Evolutionary conservation across 345 rosid genomes (phyloP).

Genomic region (Eucalyptus marginata): DNA sequence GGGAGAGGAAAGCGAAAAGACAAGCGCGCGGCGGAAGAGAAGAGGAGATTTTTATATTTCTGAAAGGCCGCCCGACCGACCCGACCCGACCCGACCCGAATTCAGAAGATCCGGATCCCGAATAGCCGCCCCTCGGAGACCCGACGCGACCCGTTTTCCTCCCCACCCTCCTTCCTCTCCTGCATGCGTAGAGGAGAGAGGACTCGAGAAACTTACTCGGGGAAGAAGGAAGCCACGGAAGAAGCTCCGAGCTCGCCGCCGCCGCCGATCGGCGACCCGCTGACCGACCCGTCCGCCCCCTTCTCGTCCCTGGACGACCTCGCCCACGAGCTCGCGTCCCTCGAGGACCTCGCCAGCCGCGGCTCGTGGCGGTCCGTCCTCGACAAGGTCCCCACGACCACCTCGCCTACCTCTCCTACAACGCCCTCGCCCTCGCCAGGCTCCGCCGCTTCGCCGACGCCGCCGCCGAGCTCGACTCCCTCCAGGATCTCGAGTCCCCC

Average conservation of each 20-base stretch:
- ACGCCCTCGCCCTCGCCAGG: constrained; percentile 62
- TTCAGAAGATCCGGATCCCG: not conserved
- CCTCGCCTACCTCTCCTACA: constrained; percentile 74
- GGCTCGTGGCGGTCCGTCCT: constrained; percentile 85
- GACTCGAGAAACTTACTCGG: fast-evolving
- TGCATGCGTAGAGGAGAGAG: fast-evolving
- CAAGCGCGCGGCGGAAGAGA: not conserved
- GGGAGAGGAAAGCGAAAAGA: not conserved
- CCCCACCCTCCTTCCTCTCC: not conserved
- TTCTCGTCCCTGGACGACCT: constrained; percentile 60
- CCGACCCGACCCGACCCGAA: too few species aligned
- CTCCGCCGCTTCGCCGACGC: constrained; percentile 86
- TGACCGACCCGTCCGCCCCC: constrained; percentile 27
- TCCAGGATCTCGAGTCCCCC: constrained; percentile 64
- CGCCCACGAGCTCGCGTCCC: constrained; percentile 63
- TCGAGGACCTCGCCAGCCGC: constrained; percentile 71
- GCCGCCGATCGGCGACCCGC: constrained; percentile 17
- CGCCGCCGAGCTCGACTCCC: constrained; percentile 49
- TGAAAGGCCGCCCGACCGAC: not conserved
- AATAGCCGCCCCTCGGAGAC: not conserved
- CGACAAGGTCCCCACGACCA: constrained; percentile 79
- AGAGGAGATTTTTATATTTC: not conserved
- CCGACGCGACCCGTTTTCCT: not conserved
- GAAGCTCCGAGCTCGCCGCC: too few species aligned
- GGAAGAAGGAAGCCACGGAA: not conserved